phyloP scores from a whole-genome alignment of 2,329 filamentous ascomycete genomes.

The Neonectria punicea region DNA sequence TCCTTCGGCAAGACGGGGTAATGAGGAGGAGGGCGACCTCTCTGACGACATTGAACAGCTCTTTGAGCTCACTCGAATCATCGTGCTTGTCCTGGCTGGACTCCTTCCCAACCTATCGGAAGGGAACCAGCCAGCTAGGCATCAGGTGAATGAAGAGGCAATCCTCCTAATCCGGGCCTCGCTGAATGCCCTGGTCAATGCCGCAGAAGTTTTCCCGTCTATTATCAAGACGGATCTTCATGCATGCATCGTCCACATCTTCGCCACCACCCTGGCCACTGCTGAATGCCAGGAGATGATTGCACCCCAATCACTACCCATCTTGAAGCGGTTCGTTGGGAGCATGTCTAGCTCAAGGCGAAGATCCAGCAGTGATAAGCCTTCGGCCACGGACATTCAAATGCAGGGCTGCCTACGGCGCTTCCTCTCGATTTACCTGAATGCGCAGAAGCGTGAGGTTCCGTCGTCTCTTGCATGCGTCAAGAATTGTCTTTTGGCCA shows the following conservation, averaged over 20 bases:
- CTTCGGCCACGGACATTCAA: conserved; percentile 71
- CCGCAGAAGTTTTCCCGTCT: conserved; percentile 92
- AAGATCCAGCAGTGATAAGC: conserved; percentile 49
- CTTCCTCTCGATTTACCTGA: conserved; percentile 82
- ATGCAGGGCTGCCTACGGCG: conserved; percentile 84
- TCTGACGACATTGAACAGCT: conserved; percentile 98
- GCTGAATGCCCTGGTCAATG: conserved; percentile 89
- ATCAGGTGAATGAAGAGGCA: conserved; percentile 88
- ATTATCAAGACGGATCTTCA: conserved; percentile 97
- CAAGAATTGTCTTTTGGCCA: conserved; percentile 90
- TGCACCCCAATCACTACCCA: conserved; percentile 88
- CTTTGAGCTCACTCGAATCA: conserved; percentile 95
- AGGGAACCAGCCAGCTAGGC: conserved; percentile 71
- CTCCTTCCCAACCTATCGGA: conserved; percentile 85
- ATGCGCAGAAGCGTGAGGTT: conserved; percentile 78
- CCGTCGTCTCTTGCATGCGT: conserved; percentile 86
- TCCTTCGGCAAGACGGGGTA: conserved; percentile 76
- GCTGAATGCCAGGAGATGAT: conserved; percentile 85
- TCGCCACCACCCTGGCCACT: conserved; percentile 90
- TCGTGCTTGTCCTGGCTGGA: conserved; percentile 90
- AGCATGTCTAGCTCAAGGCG: conserved; percentile 69
- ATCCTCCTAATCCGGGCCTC: conserved; percentile 82
- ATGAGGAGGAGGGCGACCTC: conserved; percentile 75
- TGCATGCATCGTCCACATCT: conserved; percentile 96
- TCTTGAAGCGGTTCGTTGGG: conserved; percentile 89